Percentiles rank a stretch among this genome's conserved stretches.
These are phyloP conservation scores for Cinnamomum chago DNA, from an alignment of 164 flowering plant genomes.

Conservation along the genomic window DNA sequence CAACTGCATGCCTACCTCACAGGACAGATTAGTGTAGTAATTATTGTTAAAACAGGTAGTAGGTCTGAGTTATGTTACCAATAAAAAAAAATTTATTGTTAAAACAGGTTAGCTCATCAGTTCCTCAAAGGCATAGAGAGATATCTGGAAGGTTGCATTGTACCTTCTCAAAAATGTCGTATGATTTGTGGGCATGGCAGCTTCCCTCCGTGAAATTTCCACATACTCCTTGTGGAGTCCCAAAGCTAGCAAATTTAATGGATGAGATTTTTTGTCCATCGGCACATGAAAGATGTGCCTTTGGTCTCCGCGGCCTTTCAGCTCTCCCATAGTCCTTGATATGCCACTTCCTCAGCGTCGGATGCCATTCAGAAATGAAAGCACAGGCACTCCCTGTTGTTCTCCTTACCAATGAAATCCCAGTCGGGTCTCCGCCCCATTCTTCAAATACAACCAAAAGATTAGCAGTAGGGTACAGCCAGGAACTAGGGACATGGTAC, in stretches of 20 bases:
- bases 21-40: background rate
- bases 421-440: conserved; percentile 66
- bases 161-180: conserved; percentile 77
- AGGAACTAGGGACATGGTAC: conserved; percentile 80
- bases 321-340: conserved; percentile 67
- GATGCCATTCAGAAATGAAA: conserved; percentile 86
- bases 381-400: conserved; percentile 77
- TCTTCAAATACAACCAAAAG: conserved; percentile 80
- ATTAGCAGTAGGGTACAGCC: conserved; percentile 69
- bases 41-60: no score
- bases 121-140: conserved; percentile 53
- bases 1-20: background rate
- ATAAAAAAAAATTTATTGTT: conserved; percentile 1
- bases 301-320: conserved; percentile 63
- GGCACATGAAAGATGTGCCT: conserved; percentile 77
- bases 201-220: conserved; percentile 81
- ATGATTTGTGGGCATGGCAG: conserved; percentile 85
- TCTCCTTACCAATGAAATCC: conserved; percentile 62
- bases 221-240: conserved; percentile 87
- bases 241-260: conserved; percentile 94
- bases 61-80: no score
- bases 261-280: conserved; percentile 80
- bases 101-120: conserved; percentile 61
- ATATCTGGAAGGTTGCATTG: background rate
- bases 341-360: conserved; percentile 51